Conservation (phyloP, 495 filamentous ascomycete species). For the Aspergillus cavernicola region DNA sequence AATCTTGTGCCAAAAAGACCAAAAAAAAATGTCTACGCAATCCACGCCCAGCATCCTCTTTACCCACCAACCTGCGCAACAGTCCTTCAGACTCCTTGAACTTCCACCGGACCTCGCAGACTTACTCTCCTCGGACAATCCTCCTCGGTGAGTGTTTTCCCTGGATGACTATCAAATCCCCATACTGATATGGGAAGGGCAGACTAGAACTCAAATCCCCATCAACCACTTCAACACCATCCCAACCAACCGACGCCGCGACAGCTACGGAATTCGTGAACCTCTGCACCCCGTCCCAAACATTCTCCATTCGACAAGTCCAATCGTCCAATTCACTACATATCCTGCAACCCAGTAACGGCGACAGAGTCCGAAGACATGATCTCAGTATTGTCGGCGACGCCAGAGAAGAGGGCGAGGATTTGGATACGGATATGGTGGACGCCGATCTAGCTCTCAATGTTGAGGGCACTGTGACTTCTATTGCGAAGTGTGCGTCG, state of each 20-base stretch:
- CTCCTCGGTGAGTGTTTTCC: constrained; percentile 51
- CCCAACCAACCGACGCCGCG: not conserved
- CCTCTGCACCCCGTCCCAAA: constrained; percentile 64
- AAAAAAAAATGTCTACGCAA: constrained; percentile 56
- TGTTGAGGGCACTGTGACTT: constrained; percentile 42
- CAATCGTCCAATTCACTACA: constrained; percentile 87
- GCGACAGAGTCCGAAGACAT: constrained; percentile 22
- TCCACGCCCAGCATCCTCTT: constrained; percentile 58
- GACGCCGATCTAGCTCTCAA: constrained; percentile 23
- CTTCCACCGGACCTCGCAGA: constrained; percentile 70
- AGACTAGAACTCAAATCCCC: constrained; percentile 66
- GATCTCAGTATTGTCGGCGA: constrained; percentile 32
- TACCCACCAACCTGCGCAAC: constrained; percentile 54
- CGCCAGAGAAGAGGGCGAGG: not conserved
- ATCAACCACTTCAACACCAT: not conserved
- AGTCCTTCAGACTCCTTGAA: constrained; percentile 74
- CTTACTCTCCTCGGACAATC: constrained; percentile 56
- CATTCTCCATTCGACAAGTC: constrained; percentile 81
- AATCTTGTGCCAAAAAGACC: not conserved
- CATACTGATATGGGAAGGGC: not conserved
- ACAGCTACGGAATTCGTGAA: constrained; percentile 57
- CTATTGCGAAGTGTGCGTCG: constrained; percentile 67
- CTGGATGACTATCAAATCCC: not conserved
- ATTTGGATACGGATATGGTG: constrained; percentile 3
- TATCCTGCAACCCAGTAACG: constrained; percentile 55